Conservation (phyloP, 2,329 filamentous ascomycete species). For the Dothistroma pini region DNA sequence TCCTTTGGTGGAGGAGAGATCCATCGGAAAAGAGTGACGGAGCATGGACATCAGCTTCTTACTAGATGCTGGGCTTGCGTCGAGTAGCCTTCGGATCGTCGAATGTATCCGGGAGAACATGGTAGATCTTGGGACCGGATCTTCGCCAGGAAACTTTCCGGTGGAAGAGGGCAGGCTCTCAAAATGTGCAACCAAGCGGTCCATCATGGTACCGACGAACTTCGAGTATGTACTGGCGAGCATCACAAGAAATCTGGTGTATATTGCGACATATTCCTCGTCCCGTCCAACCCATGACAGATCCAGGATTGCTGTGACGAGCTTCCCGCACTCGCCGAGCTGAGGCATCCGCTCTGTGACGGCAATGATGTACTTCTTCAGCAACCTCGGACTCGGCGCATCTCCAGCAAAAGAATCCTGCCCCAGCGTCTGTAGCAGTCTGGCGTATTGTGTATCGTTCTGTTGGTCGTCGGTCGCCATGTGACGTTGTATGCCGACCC, state of each 20-base stretch:
- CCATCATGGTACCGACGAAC: constrained; percentile 69
- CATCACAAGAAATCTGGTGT: constrained; percentile 54
- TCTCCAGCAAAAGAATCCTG: constrained; percentile 35
- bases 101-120: constrained; percentile 73
- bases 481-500: constrained; percentile 44
- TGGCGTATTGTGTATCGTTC: constrained; percentile 56
- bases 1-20: constrained; percentile 66
- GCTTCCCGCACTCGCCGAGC: constrained; percentile 54
- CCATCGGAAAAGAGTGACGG: constrained; percentile 34
- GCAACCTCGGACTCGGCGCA: constrained; percentile 49
- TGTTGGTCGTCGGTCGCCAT: constrained; percentile 40
- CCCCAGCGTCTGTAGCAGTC: constrained; percentile 38
- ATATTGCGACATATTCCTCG: constrained; percentile 56
- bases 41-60: constrained; percentile 58
- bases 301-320: constrained; percentile 56
- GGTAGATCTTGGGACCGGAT: constrained; percentile 57
- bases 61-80: constrained; percentile 75
- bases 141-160: constrained; percentile 53
- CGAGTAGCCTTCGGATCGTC: constrained; percentile 69
- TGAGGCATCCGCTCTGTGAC: constrained; percentile 54
- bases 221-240: constrained; percentile 79
- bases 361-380: constrained; percentile 59
- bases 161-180: constrained; percentile 55
- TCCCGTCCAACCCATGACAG: constrained; percentile 61
- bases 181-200: constrained; percentile 79